These are phyloP conservation scores for Xylaria scruposa DNA, from an alignment of 495 filamentous ascomycete genomes.

Conservation along the genomic window DNA sequence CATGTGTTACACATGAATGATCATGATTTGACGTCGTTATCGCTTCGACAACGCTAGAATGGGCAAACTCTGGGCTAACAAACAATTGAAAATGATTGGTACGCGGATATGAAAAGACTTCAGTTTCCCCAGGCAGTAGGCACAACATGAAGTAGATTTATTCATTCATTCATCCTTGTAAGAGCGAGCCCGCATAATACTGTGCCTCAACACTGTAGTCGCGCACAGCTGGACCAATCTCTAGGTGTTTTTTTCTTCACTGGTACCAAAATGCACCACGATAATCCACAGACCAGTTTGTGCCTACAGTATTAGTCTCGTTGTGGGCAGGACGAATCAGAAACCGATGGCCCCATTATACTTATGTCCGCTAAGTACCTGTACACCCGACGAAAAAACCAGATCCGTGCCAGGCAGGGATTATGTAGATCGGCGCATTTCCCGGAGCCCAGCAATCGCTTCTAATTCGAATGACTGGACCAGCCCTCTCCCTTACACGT, in stretches of 20 bases:
- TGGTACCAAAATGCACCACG: not conserved
- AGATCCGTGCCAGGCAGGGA: conserved; percentile 32
- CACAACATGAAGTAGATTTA: not conserved
- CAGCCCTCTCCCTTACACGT: conserved; percentile 8
- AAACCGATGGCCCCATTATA: not conserved
- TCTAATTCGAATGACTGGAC: conserved; percentile 3
- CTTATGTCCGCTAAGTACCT: not conserved
- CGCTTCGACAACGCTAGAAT: not conserved
- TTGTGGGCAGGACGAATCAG: not conserved
- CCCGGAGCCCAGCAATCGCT: conserved; percentile 33
- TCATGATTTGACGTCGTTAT: conserved; percentile 1
- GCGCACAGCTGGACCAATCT: not conserved
- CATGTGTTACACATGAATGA: not conserved
- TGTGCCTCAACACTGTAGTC: not conserved
- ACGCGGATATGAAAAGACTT: not conserved
- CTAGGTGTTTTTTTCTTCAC: not conserved
- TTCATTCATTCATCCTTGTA: not conserved
- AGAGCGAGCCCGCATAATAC: not conserved
- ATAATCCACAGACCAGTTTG: not conserved
- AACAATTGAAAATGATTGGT: not conserved
- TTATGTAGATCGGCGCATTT: conserved; percentile 45
- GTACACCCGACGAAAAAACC: not conserved
- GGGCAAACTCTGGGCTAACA: not conserved
- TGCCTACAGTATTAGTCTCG: not conserved
- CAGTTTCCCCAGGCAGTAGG: not conserved